These are phyloP conservation scores for Daldinia vernicosa DNA, from an alignment of 495 filamentous ascomycete species.

Conservation along the genomic window DNA sequence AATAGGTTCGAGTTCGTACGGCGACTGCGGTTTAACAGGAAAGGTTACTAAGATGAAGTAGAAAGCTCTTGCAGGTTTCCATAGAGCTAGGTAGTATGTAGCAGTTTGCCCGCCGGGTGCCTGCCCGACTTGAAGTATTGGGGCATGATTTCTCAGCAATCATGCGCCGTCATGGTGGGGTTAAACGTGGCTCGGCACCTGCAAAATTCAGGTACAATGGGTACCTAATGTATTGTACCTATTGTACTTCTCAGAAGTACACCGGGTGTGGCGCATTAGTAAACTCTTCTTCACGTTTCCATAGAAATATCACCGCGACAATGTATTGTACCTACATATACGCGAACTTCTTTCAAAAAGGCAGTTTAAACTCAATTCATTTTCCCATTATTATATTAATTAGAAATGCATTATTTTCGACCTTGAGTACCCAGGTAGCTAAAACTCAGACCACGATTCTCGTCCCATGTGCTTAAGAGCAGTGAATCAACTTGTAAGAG, in stretches of 20 bases:
- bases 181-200: constrained; percentile 12
- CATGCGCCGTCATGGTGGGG: constrained; percentile 31
- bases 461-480: background rate
- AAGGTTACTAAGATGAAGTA: constrained; percentile 16
- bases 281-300: constrained; percentile 24
- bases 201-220: background rate
- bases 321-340: too few relatives aligned
- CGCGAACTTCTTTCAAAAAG: too few relatives aligned
- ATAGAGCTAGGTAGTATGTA: too few relatives aligned
- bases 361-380: too few relatives aligned
- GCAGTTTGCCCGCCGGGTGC: constrained; percentile 7
- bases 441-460: too few relatives aligned
- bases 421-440: too few relatives aligned
- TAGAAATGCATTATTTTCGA: too few relatives aligned
- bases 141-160: constrained; percentile 44
- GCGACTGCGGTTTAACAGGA: constrained; percentile 13
- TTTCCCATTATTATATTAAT: too few relatives aligned
- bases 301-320: too few relatives aligned
- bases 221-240: too few relatives aligned
- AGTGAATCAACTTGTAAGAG: background rate
- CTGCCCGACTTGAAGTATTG: constrained; percentile 2
- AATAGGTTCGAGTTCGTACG: constrained; percentile 7
- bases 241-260: background rate
- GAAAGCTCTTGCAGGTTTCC: constrained; percentile 23
- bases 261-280: constrained; percentile 21